These are phyloP conservation scores for Umbelopsis ramanniana DNA, from an alignment of 192 early-diverging fungal species.

Conservation along the genomic window DNA sequence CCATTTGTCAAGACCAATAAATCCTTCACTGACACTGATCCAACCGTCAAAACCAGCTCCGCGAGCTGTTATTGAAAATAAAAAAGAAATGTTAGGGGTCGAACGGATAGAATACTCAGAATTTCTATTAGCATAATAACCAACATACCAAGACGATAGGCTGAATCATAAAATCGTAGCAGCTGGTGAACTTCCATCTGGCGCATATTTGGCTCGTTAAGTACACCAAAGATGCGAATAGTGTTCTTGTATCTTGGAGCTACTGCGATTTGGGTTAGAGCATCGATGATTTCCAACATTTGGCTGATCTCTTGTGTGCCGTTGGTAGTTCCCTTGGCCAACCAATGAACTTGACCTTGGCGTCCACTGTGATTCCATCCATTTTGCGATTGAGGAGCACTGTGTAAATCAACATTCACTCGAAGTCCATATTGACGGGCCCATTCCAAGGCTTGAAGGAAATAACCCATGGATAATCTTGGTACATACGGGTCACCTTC, in stretches of 20 bases:
- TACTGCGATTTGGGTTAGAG: constrained; percentile 51
- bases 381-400: constrained; percentile 72
- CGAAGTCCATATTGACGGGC: constrained; percentile 61
- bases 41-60: constrained; percentile 21
- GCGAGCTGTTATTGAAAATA: constrained; percentile 21
- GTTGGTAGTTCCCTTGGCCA: constrained; percentile 39
- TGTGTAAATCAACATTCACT: constrained; percentile 66
- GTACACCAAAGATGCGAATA: constrained; percentile 41
- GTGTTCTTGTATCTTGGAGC: constrained; percentile 43
- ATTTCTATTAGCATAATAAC: too few relatives aligned
- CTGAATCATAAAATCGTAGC: constrained; percentile 39
- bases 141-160: constrained; percentile 24
- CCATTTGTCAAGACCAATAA: constrained; percentile 36
- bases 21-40: constrained; percentile 41
- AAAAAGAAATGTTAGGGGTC: too few relatives aligned
- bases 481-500: constrained; percentile 64
- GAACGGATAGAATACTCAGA: too few relatives aligned
- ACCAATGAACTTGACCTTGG: constrained; percentile 40
- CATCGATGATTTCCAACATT: constrained; percentile 52
- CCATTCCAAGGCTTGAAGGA: constrained; percentile 58
- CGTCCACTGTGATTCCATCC: constrained; percentile 58
- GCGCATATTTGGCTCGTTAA: constrained; percentile 50
- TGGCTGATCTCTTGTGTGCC: constrained; percentile 44
- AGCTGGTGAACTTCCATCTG: constrained; percentile 30
- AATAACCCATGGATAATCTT: constrained; percentile 52